These are phyloP conservation scores for Syzygium aromaticum DNA, from an alignment of 345 rosid genomes.

Conservation along the genomic window DNA sequence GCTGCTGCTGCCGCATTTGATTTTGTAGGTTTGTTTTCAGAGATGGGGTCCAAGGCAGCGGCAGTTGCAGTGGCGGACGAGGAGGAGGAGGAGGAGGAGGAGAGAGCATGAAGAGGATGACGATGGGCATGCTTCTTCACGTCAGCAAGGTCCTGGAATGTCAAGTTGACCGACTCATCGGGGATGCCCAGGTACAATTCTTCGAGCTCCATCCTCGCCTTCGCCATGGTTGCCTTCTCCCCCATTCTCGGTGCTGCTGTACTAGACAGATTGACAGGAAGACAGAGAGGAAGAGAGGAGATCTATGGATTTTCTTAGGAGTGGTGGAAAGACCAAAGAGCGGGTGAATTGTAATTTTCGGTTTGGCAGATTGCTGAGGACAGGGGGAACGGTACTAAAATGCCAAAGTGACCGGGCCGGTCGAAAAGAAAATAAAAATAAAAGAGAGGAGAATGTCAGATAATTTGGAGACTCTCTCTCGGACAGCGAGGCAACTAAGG, in stretches of 20 bases:
- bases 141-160: conserved; percentile 45
- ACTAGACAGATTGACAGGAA: not conserved
- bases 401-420: not conserved
- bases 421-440: not conserved
- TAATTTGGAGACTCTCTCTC: not conserved
- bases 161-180: conserved; percentile 63
- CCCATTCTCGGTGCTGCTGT: conserved; percentile 15
- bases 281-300: not conserved
- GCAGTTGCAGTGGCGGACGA: not conserved
- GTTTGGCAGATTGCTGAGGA: not conserved
- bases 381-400: not conserved
- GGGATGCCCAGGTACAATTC: conserved; percentile 50
- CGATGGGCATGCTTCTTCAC: conserved; percentile 5
- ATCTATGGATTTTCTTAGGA: not conserved
- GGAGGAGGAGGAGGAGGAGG: not conserved
- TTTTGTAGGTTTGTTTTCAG: conserved; percentile 1
- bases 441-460: not conserved
- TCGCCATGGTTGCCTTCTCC: conserved; percentile 22
- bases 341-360: not conserved
- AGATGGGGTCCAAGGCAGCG: conserved; percentile 5
- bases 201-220: conserved; percentile 53
- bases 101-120: not conserved
- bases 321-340: not conserved
- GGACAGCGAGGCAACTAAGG: not conserved
- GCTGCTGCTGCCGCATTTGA: not conserved